phyloP scores from a whole-genome alignment of 352 stramenopile genomes.

The Pythium pectinolyticum region DNA sequence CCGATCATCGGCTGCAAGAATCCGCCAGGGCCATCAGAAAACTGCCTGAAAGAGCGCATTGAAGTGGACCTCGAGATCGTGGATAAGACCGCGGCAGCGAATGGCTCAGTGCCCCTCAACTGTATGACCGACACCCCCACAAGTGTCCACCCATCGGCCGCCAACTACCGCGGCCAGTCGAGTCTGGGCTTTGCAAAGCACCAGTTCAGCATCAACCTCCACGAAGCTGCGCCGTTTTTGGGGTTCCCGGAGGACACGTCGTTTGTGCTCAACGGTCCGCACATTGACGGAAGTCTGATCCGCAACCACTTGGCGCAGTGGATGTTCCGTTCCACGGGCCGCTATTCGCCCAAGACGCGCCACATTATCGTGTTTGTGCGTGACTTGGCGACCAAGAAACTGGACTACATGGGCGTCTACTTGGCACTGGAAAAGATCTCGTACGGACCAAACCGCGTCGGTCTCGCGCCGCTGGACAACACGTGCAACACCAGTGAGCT shows the following conservation, averaged over 20 bases:
- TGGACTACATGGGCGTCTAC: slow-evolving; percentile 65
- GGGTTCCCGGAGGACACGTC: slow-evolving; percentile 56
- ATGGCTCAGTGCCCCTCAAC: slow-evolving; percentile 40
- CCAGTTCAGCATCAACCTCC: slow-evolving; percentile 69
- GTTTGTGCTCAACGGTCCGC: slow-evolving; percentile 77
- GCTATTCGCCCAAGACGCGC: slow-evolving; percentile 62
- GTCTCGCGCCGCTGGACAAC: slow-evolving; percentile 47
- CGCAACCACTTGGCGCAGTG: slow-evolving; percentile 83
- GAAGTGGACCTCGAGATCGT: slow-evolving; percentile 54
- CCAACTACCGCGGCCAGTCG: slow-evolving; percentile 76
- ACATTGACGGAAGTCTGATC: slow-evolving; percentile 67
- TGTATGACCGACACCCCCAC: slow-evolving; percentile 47
- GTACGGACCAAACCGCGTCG: slow-evolving; percentile 67
- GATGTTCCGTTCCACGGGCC: slow-evolving; percentile 63
- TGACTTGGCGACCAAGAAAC: slow-evolving; percentile 20
- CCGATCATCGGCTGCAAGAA: slow-evolving; percentile 64
- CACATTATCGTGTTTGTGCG: slow-evolving; percentile 67
- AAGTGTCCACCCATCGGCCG: slow-evolving; percentile 37
- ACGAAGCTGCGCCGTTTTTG: slow-evolving; percentile 42
- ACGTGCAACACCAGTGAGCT: slow-evolving; percentile 44
- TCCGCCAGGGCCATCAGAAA: slow-evolving; percentile 48
- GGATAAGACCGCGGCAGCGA: slow-evolving; percentile 41
- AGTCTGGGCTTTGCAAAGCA: slow-evolving; percentile 80
- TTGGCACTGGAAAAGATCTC: slow-evolving; percentile 70
- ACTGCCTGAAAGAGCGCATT: slow-evolving; percentile 68